Conservation (phyloP, 345 rosid species). For the Aquilaria malaccensis region DNA sequence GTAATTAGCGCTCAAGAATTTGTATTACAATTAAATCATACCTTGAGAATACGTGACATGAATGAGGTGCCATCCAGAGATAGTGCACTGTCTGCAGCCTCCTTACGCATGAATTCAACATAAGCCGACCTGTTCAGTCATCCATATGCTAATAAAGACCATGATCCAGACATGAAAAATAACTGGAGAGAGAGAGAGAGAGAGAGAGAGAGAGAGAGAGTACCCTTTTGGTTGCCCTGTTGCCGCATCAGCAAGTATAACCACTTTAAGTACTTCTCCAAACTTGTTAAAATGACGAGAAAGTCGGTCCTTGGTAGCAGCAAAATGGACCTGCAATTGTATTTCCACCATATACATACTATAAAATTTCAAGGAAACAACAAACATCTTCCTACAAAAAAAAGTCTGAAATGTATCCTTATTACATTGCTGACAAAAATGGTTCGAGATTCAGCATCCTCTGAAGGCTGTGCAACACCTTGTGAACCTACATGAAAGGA, state of each 20-base stretch:
- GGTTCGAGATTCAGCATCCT: constrained; percentile 85
- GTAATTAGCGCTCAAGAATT: background rate
- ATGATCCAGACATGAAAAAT: background rate
- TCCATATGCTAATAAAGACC: constrained; percentile 1
- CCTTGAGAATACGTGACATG: constrained; percentile 95
- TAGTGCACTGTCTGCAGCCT: constrained; percentile 81
- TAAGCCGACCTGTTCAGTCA: constrained; percentile 69
- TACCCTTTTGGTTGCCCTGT: constrained; percentile 96
- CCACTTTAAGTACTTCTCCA: constrained; percentile 87
- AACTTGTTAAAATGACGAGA: constrained; percentile 87
- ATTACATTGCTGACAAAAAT: constrained; percentile 88
- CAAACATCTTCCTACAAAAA: background rate
- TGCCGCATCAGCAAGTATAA: constrained; percentile 77
- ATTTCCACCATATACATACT: constrained; percentile 10
- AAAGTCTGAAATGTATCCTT: constrained; percentile 7
- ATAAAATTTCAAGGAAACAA: constrained; percentile 9
- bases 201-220: background rate
- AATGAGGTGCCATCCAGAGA: constrained; percentile 81
- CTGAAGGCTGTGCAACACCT: constrained; percentile 51
- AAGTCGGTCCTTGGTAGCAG: constrained; percentile 88
- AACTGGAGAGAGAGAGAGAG: no score
- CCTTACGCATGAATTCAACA: constrained; percentile 79
- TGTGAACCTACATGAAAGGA: constrained; percentile 35
- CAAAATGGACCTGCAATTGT: constrained; percentile 76
- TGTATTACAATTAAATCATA: constrained; percentile 14